Conservation (phyloP, 768 basidiomycete species). For the Hypholoma sublateritium region DNA sequence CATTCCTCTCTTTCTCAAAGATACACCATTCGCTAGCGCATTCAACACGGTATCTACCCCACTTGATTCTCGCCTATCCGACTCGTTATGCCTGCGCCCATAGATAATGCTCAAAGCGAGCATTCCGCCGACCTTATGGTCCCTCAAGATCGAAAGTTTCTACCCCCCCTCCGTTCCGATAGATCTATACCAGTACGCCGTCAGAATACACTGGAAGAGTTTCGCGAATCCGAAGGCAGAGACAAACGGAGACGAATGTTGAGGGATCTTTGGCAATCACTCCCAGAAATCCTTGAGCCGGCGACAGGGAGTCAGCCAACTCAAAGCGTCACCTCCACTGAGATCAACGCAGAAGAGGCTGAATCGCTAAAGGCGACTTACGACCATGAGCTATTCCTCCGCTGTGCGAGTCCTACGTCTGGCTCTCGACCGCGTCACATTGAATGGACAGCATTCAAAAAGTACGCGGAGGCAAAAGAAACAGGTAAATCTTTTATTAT, state of each 20-base stretch:
- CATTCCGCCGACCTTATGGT: slow-evolving; percentile 37
- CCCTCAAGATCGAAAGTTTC: slow-evolving; percentile 51
- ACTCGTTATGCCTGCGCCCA: slow-evolving; percentile 19
- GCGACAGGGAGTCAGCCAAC: slow-evolving; percentile 5
- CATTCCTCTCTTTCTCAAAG: background rate
- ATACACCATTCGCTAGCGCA: background rate
- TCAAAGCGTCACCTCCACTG: slow-evolving; percentile 2
- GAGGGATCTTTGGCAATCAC: slow-evolving; percentile 61
- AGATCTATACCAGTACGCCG: slow-evolving; percentile 41
- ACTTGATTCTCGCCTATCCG: background rate
- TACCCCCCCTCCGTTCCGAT: slow-evolving; percentile 63
- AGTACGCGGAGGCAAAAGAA: slow-evolving; percentile 82
- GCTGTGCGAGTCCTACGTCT: slow-evolving; percentile 43
- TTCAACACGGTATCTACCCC: background rate
- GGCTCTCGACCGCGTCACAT: slow-evolving; percentile 45
- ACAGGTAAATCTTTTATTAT: slow-evolving; percentile 50
- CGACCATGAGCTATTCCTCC: slow-evolving; percentile 69
- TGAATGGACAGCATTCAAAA: slow-evolving; percentile 70
- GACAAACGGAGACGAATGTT: slow-evolving; percentile 61
- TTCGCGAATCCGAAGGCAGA: slow-evolving; percentile 61
- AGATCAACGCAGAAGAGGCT: slow-evolving; percentile 59
- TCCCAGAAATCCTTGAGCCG: slow-evolving; percentile 34
- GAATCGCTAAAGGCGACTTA: slow-evolving; percentile 69
- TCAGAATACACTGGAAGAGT: slow-evolving; percentile 52
- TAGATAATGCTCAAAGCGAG: slow-evolving; percentile 3